A percentile compares a stretch with the other conserved stretches of the same genome.
phyloP scores from a whole-genome alignment of 345 rosid genomes.

The Acer saccharum region DNA sequence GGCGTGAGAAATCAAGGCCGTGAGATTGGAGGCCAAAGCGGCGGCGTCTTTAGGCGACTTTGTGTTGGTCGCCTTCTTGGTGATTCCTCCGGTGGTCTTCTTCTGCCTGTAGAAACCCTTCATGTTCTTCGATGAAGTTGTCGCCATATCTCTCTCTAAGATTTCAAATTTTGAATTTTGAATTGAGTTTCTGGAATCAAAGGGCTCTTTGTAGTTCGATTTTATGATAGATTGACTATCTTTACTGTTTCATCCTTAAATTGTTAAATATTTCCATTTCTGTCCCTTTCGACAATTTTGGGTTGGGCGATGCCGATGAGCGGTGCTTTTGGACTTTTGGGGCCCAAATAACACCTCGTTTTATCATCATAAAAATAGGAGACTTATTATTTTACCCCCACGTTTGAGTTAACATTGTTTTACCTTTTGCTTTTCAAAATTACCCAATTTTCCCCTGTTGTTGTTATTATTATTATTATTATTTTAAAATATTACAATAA shows the following conservation, averaged over 20 bases:
- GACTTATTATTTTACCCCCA: too few species aligned
- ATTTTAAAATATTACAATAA: too few species aligned
- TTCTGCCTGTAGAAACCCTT: conserved; percentile 68
- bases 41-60: conserved; percentile 42
- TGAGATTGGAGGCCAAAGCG: conserved; percentile 39
- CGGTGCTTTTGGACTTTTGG: too few species aligned
- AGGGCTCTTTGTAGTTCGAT: too few species aligned
- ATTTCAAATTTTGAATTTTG: conserved; percentile 39
- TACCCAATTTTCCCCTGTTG: too few species aligned
- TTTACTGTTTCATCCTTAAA: neutral
- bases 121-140: conserved; percentile 48
- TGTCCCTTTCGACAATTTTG: neutral
- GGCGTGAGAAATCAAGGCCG: conserved; percentile 58
- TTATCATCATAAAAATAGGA: too few species aligned
- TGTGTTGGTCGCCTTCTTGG: conserved; percentile 36
- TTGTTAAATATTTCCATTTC: neutral
- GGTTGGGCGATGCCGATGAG: neutral
- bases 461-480: too few species aligned
- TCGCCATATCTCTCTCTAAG: conserved; percentile 42
- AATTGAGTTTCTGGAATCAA: neutral
- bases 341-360: too few species aligned
- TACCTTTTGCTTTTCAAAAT: too few species aligned
- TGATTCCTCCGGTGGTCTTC: conserved; percentile 42
- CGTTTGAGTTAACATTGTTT: too few species aligned
- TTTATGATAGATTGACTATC: neutral